Base-by-base conservation (phyloP, 2,329 filamentous ascomycete genomes). In the Metarhizium humberi region DNA sequence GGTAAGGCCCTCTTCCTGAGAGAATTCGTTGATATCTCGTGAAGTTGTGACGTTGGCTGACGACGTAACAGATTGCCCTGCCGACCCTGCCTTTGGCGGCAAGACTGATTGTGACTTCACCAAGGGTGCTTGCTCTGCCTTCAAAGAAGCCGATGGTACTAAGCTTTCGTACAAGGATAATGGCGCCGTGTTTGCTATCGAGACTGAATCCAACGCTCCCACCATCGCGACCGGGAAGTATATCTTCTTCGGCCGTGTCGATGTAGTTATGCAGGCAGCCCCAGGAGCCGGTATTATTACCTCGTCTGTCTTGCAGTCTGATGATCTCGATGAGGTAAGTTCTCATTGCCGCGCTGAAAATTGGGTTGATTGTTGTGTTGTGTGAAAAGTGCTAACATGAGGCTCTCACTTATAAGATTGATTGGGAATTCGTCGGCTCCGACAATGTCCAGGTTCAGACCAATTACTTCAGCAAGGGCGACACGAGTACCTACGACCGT, bases 231-330 rank as follows among this genome's bases (percentile, higher is more conserved):
- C 81, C 55, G 79, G 84, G 66, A 92, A 91, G 80, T 97, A 95
- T 78, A 90, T 99, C 71, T 96, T 97, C 88, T 97, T 96, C 71
- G 94, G 94, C 59, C 85, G 85, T 66, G 82, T 96, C 63, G 88
- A 95, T 54, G 83, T 90, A 58, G 82, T 81, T 34, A 75, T 95
- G 66, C 87, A 91, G 71, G 86, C 88, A 43, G 86, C 94, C 30
- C 80, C 87, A 3, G 94, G 92, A 47, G 77, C 77, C 6, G 94
- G 94, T 61, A 88, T 99, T 60, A 88, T 99, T 59, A 96, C 91
- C 74, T 92, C 88, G 60, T 80, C 89, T 45, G 90, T 97, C 46
- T 76, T 99, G 60, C 88, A 96, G 75, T 96, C 91, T 2, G 90
- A 96, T 65, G 84, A 87, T 66, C 80, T 96, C 34, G 92, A 97